Base-by-base conservation (phyloP, 768 basidiomycete genomes). In the Suillus placidus region DNA sequence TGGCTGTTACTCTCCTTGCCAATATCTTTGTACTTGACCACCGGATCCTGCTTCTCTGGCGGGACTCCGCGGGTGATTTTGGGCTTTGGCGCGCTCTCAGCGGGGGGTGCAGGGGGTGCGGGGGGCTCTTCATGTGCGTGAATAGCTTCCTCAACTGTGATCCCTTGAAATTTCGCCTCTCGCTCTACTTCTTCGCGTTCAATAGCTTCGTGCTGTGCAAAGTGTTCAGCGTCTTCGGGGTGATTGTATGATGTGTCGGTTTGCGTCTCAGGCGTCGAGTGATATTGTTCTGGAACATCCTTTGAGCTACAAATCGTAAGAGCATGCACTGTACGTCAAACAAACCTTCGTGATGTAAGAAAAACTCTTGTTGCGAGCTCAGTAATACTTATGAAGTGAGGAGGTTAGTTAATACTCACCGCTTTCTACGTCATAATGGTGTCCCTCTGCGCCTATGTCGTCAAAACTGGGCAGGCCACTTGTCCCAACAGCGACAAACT, bases 221-320 rank as follows among this genome's bases (percentile, higher is more conserved):
- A 99, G 74, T 99, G 97, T 71, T 96, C 95, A 55, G 91, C 64
- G 76, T 95, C 94, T 78, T 99, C 97, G 1, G 95, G 91, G 76
- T 99, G 97, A 66, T 74, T 91, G 79, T 99, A 99, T 0, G 95
- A 85, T 70, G 94, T 94, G 74, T 98, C 96, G 0, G 95, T 95
- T 77, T 99, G 97, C 0, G 97, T 99, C 75, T 99, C 97, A 0
- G 95, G 96, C 42, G 97, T 98, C 35, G 89, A 91, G 79, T 99
- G 97, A 83, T 84, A 97, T 78, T 93, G 80, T 80, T 99, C 93
- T 94, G 30, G 12, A 38, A 34, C 4, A 64, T 42, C 12, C 7
- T 42, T 30, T 60, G 58, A 60, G 58, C 30, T 42, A 13, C 40
- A 42, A 12, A 32, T 42, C 12, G 30, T 12, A 58, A 60, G 26